Base-by-base conservation (phyloP, 1,284 basidiomycete genomes). In the Ustilago bromivora region DNA sequence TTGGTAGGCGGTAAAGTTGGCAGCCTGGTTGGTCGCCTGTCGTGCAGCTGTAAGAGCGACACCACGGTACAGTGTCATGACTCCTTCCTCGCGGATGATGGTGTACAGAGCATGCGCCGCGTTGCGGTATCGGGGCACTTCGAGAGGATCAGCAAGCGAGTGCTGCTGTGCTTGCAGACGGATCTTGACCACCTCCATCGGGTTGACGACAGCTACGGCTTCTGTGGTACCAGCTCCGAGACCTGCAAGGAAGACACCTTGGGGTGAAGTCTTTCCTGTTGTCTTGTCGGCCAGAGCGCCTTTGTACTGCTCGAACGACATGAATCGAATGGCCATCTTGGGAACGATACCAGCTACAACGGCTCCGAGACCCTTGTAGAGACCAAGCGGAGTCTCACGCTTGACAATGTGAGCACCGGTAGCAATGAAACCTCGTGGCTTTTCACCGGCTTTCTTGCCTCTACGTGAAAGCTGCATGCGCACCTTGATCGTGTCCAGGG, bases 101-200 rank as follows among this genome's bases (percentile, higher is more conserved):
- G 93, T 93, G 88, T 96, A 99, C 11, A 95, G 93, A 0, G 96
- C 96, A 88, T 99, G 96, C 0, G 92, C 95, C 19, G 96, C 96
- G 88, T 98, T 99, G 47, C 96, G 91, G 88, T 99, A 99, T 84
- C 94, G 90, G 2, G 97, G 97, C 38, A 91, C 89, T 86, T 99
- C 96, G 62, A 97, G 88, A 46, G 96, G 97, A 87, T 99, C 96
- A 11, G 96, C 94, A 68, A 99, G 90, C 43, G 96, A 98, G 88
- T 99, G 96, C 86, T 94, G 93, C 87, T 99, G 97, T 8, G 97
- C 96, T 88, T 99, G 96, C 81, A 99, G 89, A 63, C 97, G 92
- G 85, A 99, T 99, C 89, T 99, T 99, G 86, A 99, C 94, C 51
- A 99, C 96, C 86, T 99, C 96, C 96, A 99, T 99, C 0, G 96